Evolutionary conservation across 306 rosid species (phyloP), one percentile per base, ranked within the genome.

Genomic region (Cicer chorassanicum): DNA sequence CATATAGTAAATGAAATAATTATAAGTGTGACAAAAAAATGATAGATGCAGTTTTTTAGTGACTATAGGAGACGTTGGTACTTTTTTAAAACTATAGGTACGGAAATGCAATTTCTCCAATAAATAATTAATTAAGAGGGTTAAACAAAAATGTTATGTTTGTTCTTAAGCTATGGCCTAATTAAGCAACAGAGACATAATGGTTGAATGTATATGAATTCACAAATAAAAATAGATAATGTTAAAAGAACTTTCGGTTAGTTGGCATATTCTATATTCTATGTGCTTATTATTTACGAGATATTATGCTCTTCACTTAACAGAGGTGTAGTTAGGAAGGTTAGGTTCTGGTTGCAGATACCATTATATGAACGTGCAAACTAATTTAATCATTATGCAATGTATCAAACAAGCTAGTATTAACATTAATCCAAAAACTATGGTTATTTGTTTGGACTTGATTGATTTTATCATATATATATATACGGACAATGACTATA

Each of bases 281-380:
- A 24, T 50, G 9, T 21, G 36, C 71, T 68, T 10, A 56, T 74
- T 73, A 62, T 40, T 63, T 75, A 46, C 6, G 41, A 68, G 82
- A 81, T 43, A 38, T 72, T 39, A 41, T 40, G 72, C 75, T 63
- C 73, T 81, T 81, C 85, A 81, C 63, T 46, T 46, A 63, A 43
- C 7, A 8, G 6, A 55, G 72, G 13, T 77, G 59, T 54, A 48
- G 76, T 73, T 81, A 78, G 85, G 83, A 74, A 81, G 74, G 76
- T 81, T 84, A 69, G 83, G 88, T 78, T 49, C 55, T 59, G 18
- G 48, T 15, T 46, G 73, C 38, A 48, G 10, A 66, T 55, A 64
- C 56, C 55, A 74, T 74, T 39, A 49, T 39, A 53, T 72, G 75
- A 81, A 65, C 66, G 72, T 75, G 72, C 76, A 60, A 53, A 69